phyloP scores from a whole-genome alignment of 805 yeast genomes.

The Scheffersomyces lignosus region DNA sequence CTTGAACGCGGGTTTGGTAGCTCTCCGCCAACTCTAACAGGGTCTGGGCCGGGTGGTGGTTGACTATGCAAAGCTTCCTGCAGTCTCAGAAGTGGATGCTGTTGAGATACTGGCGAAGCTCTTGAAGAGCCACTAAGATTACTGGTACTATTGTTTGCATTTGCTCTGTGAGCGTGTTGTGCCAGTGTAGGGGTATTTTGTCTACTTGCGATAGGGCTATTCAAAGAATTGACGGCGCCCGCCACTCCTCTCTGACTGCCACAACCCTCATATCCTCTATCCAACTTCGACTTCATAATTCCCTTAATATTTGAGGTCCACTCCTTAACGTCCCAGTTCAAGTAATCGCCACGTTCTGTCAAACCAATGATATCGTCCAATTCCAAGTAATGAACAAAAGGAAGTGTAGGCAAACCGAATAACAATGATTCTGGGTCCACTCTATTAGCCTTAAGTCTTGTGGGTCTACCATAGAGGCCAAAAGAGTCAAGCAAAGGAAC shows the following conservation, averaged over 20 bases:
- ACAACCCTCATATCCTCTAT: slow-evolving; percentile 67
- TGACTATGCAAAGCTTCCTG: too few species aligned
- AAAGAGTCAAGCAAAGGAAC: slow-evolving; percentile 42
- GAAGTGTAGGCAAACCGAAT: slow-evolving; percentile 47
- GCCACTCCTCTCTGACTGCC: slow-evolving; percentile 65
- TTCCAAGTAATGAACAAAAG: slow-evolving; percentile 44
- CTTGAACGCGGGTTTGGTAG: background rate
- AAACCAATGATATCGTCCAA: slow-evolving; percentile 28
- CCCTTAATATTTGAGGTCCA: slow-evolving; percentile 34
- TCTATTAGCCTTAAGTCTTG: slow-evolving; percentile 42
- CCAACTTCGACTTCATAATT: slow-evolving; percentile 35
- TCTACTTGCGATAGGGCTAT: slow-evolving; percentile 35
- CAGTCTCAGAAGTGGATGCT: too few species aligned
- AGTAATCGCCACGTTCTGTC: slow-evolving; percentile 20
- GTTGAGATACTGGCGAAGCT: background rate
- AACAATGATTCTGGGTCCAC: slow-evolving; percentile 40
- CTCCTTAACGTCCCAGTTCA: slow-evolving; percentile 37
- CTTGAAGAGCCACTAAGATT: background rate
- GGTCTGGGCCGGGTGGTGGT: background rate
- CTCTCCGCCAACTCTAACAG: background rate
- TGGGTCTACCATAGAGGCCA: slow-evolving; percentile 48
- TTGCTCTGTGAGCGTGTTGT: background rate
- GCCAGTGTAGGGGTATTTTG: slow-evolving; percentile 13
- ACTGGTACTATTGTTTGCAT: too few species aligned
- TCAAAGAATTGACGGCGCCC: slow-evolving; percentile 59